Evolutionary conservation across 805 yeast genomes (phyloP), one percentile per base, ranked within the genome.

Genomic region (Pichia sporocuriosa): DNA sequence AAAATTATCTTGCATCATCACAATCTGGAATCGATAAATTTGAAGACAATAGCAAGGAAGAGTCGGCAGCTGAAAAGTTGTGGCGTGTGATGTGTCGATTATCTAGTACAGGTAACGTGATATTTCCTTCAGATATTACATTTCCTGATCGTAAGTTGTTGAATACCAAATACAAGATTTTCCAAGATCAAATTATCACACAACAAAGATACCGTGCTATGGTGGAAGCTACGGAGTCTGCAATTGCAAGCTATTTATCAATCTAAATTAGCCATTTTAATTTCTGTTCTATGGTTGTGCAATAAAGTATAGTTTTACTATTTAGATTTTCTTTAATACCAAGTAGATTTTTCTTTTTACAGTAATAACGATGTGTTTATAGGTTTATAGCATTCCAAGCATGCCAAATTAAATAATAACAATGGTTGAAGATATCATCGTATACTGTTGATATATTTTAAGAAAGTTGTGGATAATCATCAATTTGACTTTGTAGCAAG

Each of bases 21-120:
- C 28, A 22, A 3, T 9, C 13, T 30, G 25, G 20, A 19, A 13
- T 24, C 36, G 20, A 28, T 15, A 13, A 15, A 20, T 7, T 17
- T n/a, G 39, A 24, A 4, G 23, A 35, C n/a, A n/a, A n/a, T n/a
- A n/a, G n/a, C n/a, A n/a, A n/a, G n/a, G n/a, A n/a, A 4, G 48
- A 42, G 16, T 55, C 58, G 31, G 63, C 75, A 4, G 85, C 85
- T 26, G 80, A 78, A 48, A 72, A 70, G 42, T 68, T 93, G 44
- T 90, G 97, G 97, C 75, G 78, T 28, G 79, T 83, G 29, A 93
- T 93, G 98, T 74, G 75, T 50, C 72, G 73, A 46, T 72, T 89
- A 68, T 82, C 95, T 1, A 90, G 95, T 7, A 77, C 81, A 19
- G 97, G 96, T 34, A 72, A 72, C 50, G 87, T 81, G 11, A 83